Evolutionary conservation across 257 asterid species (phyloP).

Genomic region (Lavandula angustifolia): DNA sequence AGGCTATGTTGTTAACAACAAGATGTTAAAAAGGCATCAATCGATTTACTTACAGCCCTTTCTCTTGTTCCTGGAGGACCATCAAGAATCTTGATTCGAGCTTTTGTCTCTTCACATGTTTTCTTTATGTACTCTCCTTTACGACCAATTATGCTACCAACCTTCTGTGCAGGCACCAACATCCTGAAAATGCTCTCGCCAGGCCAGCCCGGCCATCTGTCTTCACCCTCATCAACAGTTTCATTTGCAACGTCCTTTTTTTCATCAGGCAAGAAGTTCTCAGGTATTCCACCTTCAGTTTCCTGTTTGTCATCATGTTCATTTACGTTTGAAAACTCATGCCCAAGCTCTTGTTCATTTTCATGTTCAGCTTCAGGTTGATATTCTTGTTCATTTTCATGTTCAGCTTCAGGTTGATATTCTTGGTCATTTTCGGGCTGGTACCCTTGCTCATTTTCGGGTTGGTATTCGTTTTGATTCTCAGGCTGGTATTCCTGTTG

Average conservation of each 20-base stretch:
- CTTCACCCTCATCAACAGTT: conserved; percentile 51
- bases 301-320: conserved; percentile 28
- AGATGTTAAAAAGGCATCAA: conserved; percentile 18
- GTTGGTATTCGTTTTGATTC: conserved; percentile 1
- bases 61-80: conserved; percentile 94
- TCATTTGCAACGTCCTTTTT: conserved; percentile 47
- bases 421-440: conserved; percentile 32
- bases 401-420: conserved; percentile 17
- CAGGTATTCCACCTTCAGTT: conserved; percentile 36
- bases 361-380: conserved; percentile 21
- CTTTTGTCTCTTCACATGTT: conserved; percentile 91
- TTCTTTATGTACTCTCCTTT: conserved; percentile 94
- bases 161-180: conserved; percentile 95
- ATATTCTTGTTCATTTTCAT: conserved; percentile 19
- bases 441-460: conserved; percentile 10
- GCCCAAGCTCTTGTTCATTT: conserved; percentile 18
- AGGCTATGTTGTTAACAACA: background rate
- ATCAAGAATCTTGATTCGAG: conserved; percentile 95
- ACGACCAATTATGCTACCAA: conserved; percentile 96
- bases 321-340: conserved; percentile 20
- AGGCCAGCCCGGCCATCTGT: conserved; percentile 99
- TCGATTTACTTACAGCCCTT: conserved; percentile 81
- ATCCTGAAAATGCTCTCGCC: conserved; percentile 93
- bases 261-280: conserved; percentile 48
- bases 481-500: conserved; percentile 29